Percentiles rank a stretch among this genome's conserved stretches.
Evolutionary conservation across 2,329 filamentous ascomycete species (phyloP).

Genomic region (Aaosphaeria pasadenensis): DNA sequence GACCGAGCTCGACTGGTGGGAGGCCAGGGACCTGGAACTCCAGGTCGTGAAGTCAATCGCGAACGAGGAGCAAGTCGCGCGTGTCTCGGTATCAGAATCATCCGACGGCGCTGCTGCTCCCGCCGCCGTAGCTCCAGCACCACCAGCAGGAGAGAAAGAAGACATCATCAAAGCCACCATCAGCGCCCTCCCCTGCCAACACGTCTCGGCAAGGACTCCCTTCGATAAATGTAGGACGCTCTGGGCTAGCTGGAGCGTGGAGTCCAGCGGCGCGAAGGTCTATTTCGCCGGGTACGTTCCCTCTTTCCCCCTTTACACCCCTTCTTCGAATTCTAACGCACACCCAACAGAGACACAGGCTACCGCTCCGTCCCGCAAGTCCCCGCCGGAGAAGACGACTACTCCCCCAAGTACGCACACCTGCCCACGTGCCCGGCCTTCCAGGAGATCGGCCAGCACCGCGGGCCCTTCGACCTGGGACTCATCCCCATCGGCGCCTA

Average conservation of each 20-base stretch:
- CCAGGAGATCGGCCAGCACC: slow-evolving; percentile 71
- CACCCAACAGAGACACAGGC: slow-evolving; percentile 70
- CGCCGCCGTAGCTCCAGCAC: not conserved
- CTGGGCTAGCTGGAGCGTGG: slow-evolving; percentile 84
- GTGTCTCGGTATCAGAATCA: slow-evolving; percentile 3
- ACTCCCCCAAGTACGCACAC: slow-evolving; percentile 59
- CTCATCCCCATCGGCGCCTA: slow-evolving; percentile 94
- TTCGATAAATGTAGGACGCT: slow-evolving; percentile 74
- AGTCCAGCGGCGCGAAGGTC: slow-evolving; percentile 70
- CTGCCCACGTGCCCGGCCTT: slow-evolving; percentile 80
- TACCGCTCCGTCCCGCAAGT: slow-evolving; percentile 74
- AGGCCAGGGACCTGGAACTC: slow-evolving; percentile 71
- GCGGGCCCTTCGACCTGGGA: slow-evolving; percentile 87
- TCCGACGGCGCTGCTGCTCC: not conserved
- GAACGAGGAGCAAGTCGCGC: slow-evolving; percentile 2
- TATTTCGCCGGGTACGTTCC: slow-evolving; percentile 68
- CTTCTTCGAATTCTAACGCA: slow-evolving; percentile 17
- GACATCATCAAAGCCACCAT: slow-evolving; percentile 66
- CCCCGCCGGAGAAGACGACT: slow-evolving; percentile 65
- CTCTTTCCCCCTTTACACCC: not conserved
- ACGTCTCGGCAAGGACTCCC: slow-evolving; percentile 66
- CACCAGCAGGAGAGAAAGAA: not conserved
- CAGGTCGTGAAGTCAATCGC: slow-evolving; percentile 32
- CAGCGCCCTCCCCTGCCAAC: slow-evolving; percentile 80
- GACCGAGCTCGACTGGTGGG: slow-evolving; percentile 95